Conservation (phyloP, 164 flowering plant genomes). For the Akebia trifoliata region DNA sequence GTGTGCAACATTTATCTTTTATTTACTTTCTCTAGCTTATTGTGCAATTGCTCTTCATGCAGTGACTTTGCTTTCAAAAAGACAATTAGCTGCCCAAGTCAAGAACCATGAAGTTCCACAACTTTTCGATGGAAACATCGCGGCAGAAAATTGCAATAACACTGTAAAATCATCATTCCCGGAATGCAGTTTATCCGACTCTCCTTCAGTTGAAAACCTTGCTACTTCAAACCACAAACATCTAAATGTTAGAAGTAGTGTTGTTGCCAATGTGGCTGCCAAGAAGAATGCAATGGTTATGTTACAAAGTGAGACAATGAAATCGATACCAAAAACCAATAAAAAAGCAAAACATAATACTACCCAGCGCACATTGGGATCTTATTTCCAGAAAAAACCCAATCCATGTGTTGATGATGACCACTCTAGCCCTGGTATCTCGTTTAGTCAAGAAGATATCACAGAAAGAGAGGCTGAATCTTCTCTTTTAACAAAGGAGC, state of each 20-base stretch:
- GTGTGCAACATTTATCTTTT: not conserved
- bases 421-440: constrained; percentile 8
- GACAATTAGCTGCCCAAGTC: constrained; percentile 31
- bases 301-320: constrained; percentile 11
- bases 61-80: constrained; percentile 70
- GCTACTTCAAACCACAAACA: constrained; percentile 17
- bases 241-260: constrained; percentile 11
- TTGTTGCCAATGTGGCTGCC: constrained; percentile 8
- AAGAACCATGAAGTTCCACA: constrained; percentile 20
- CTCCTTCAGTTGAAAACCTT: constrained; percentile 5
- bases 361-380: constrained; percentile 68
- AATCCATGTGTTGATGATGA: constrained; percentile 13
- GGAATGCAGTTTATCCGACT: constrained; percentile 11
- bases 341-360: constrained; percentile 44
- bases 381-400: constrained; percentile 61
- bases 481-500: constrained; percentile 6
- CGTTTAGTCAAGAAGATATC: constrained; percentile 21
- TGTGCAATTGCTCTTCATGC: constrained; percentile 16
- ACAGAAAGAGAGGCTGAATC: constrained; percentile 5
- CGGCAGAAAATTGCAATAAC: constrained; percentile 20
- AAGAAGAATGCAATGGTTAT: constrained; percentile 4
- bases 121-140: constrained; percentile 16
- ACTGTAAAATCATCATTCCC: constrained; percentile 16
- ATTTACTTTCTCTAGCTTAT: constrained; percentile 4
- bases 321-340: constrained; percentile 25